A percentile compares a stretch with the other conserved stretches of the same genome.
phyloP scores from a whole-genome alignment of 1,284 basidiomycete species.

The Ganoderma meredithae region DNA sequence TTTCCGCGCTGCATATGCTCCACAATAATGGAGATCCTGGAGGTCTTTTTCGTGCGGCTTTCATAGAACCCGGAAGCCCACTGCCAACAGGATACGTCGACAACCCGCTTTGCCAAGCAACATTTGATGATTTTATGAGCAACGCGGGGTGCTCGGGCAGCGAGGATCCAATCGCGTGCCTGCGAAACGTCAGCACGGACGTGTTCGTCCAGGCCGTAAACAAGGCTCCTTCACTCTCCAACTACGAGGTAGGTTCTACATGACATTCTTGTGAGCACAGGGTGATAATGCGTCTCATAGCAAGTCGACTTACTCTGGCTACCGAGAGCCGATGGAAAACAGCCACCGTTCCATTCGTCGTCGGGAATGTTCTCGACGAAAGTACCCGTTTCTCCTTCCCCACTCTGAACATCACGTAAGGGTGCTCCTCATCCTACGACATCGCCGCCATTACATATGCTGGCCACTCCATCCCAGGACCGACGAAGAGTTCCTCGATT shows the following conservation, averaged over 20 bases:
- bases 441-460: background rate
- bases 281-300: background rate
- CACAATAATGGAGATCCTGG: constrained; percentile 13
- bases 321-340: constrained; percentile 46
- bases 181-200: constrained; percentile 44
- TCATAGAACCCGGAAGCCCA: constrained; percentile 47
- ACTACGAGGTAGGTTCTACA: constrained; percentile 36
- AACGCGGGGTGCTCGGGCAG: constrained; percentile 41
- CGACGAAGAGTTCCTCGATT: constrained; percentile 27
- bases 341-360: constrained; percentile 39
- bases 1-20: constrained; percentile 14
- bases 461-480: constrained; percentile 21
- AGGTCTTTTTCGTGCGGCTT: constrained; percentile 43
- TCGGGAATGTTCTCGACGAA: constrained; percentile 43
- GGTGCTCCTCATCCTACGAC: background rate
- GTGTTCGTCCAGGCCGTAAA: constrained; percentile 43
- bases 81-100: constrained; percentile 36
- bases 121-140: constrained; percentile 44
- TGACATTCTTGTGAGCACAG: background rate
- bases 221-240: constrained; percentile 38
- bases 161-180: constrained; percentile 48
- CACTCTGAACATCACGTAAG: constrained; percentile 35
- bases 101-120: constrained; percentile 41
- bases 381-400: constrained; percentile 41
- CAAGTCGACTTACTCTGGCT: constrained; percentile 40